Conservation (phyloP, 1,139 yeast genomes). For the Sugiyamaella paludigena region DNA sequence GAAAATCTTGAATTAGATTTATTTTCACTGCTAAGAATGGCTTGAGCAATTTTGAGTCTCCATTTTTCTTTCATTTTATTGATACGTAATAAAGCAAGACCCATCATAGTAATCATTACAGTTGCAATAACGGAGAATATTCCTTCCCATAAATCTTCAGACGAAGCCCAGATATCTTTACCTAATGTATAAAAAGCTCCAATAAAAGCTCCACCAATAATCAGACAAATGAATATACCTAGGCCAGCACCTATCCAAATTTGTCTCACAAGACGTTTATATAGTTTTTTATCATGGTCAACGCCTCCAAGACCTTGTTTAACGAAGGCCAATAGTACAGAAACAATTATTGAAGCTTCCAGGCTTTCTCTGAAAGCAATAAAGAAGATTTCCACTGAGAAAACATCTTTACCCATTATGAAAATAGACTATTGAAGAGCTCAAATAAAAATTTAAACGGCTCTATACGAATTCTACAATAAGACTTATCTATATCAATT, state of each 20-base stretch:
- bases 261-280: slow-evolving; percentile 64
- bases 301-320: slow-evolving; percentile 66
- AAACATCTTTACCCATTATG: slow-evolving; percentile 33
- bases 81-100: slow-evolving; percentile 85
- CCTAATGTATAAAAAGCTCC: slow-evolving; percentile 82
- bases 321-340: slow-evolving; percentile 84
- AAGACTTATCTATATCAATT: background rate
- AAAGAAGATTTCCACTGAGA: slow-evolving; percentile 59
- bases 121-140: slow-evolving; percentile 81
- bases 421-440: background rate
- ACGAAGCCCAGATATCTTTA: slow-evolving; percentile 75
- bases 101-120: slow-evolving; percentile 82
- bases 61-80: slow-evolving; percentile 91
- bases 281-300: slow-evolving; percentile 50
- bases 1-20: slow-evolving; percentile 30
- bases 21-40: slow-evolving; percentile 47
- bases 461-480: background rate
- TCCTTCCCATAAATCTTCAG: slow-evolving; percentile 96
- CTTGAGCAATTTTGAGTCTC: slow-evolving; percentile 83
- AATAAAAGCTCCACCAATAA: slow-evolving; percentile 81
- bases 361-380: slow-evolving; percentile 86
- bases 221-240: slow-evolving; percentile 72
- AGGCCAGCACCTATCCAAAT: slow-evolving; percentile 75
- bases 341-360: slow-evolving; percentile 86
- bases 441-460: background rate